Evolutionary conservation across 805 yeast genomes (phyloP), one percentile per base, ranked within the genome.

Genomic region (Candida hispaniensis): DNA sequence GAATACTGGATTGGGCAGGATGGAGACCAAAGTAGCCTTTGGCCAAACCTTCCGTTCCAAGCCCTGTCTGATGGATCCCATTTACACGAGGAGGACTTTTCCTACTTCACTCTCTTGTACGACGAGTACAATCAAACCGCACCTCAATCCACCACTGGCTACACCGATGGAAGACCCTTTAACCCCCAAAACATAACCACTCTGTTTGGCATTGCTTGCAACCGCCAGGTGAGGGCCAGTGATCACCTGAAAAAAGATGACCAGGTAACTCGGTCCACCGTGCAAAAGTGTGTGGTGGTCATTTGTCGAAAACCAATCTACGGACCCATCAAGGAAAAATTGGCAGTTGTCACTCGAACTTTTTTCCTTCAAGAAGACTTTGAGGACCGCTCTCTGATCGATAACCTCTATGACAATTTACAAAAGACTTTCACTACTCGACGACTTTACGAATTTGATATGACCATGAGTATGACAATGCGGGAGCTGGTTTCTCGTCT

Each of bases 1-100:
- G 96, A 88, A 55, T 85, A 81, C 58, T 81, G 95, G 83, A 66
- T 76, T 13, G 73, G 75, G 3, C 62, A 66, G 2, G 60, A 56
- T 16, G 60, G 58, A 18, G 58, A 58, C 14, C 56, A 59, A 25
- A 50, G 66, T 1, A 48, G 58, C 3, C 58, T 79, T 12, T 91
- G 95, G 86, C 85, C 91, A 7, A 74, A 77, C 49, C 58, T 91
- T 25, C 93, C 98, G 3, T 91, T 91, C 51, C 96, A 86, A 52
- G 93, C 95, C 2, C 60, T 91, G 14, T 97, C 98, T 0, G 98
- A 91, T 57, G 97, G 97, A 4, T 77, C 93, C 2, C 98, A 91
- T 54, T 66, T 86, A 14, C 88, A 76, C 51, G 93, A 85, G 52
- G 97, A 91, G 55, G 85, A 94, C 1, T 83, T 86, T 50, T 77